phyloP scores from a whole-genome alignment of 768 basidiomycete genomes.

The Macrolepiota dolichaula region DNA sequence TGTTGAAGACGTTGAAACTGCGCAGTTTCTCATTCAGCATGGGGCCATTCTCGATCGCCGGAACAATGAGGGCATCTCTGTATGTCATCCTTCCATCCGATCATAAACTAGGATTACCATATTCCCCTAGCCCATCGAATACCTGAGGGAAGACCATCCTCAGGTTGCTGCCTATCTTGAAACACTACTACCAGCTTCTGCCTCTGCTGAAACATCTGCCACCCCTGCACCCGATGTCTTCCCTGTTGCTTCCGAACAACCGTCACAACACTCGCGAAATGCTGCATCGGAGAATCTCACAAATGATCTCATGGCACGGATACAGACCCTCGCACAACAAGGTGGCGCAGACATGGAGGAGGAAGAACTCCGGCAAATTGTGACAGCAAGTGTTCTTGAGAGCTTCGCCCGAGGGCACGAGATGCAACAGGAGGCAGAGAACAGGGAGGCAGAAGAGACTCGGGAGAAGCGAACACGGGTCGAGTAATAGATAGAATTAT shows the following conservation, averaged over 20 bases:
- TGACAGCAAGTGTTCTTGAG: constrained; percentile 62
- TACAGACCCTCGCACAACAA: constrained; percentile 61
- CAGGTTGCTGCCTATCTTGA: constrained; percentile 62
- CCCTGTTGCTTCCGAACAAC: constrained; percentile 21
- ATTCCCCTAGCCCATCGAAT: constrained; percentile 56
- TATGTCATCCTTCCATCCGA: constrained; percentile 33
- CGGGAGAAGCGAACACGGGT: constrained; percentile 31
- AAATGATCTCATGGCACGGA: constrained; percentile 57
- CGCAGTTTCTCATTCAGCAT: constrained; percentile 72
- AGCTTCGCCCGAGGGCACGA: constrained; percentile 62
- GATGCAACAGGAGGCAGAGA: constrained; percentile 28
- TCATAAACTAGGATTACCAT: constrained; percentile 8
- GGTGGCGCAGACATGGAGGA: constrained; percentile 63
- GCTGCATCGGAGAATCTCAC: constrained; percentile 69
- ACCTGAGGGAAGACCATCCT: constrained; percentile 70
- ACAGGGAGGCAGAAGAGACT: constrained; percentile 16
- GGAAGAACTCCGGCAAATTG: constrained; percentile 58
- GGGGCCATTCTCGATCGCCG: constrained; percentile 62
- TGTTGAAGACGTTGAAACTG: constrained; percentile 78
- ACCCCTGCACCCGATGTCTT: background rate
- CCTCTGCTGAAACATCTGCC: constrained; percentile 19
- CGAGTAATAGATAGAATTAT: constrained; percentile 18
- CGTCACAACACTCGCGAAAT: constrained; percentile 69
- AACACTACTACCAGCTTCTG: constrained; percentile 25
- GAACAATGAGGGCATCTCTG: constrained; percentile 76